Conservation (phyloP, 352 stramenopile genomes). For the Globisporangium yorkense region DNA sequence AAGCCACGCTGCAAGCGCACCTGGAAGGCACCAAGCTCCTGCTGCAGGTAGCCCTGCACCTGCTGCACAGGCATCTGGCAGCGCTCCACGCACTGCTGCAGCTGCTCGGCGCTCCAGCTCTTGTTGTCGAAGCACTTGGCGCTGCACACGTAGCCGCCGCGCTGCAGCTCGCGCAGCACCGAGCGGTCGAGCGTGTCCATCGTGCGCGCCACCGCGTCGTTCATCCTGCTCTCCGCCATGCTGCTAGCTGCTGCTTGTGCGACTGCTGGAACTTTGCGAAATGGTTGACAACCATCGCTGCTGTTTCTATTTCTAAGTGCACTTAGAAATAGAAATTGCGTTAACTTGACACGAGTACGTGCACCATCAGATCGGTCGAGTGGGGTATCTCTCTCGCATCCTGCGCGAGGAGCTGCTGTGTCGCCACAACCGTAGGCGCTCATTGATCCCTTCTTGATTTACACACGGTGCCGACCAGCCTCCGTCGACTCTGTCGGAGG, state of each 20-base stretch:
- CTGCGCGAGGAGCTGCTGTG: no score
- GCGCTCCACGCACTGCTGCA: constrained; percentile 77
- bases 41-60: constrained; percentile 77
- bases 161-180: constrained; percentile 69
- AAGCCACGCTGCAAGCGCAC: constrained; percentile 5
- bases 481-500: no score
- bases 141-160: constrained; percentile 77
- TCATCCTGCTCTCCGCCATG: constrained; percentile 80
- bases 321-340: no score
- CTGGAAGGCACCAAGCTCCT: constrained; percentile 82
- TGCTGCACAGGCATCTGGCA: constrained; percentile 85
- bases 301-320: no score
- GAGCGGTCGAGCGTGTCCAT: constrained; percentile 78
- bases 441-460: not conserved
- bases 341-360: no score
- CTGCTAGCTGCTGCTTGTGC: constrained; percentile 1
- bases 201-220: constrained; percentile 79
- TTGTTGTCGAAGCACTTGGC: constrained; percentile 88
- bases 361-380: no score
- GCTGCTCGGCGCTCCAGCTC: constrained; percentile 63
- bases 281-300: not conserved
- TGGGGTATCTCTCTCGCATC: no score
- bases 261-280: no score
- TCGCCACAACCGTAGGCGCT: no score
- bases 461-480: not conserved